A percentile compares a stretch with the other conserved stretches of the same genome.
Conservation (phyloP, 73 alveolate species). For the Paramecium pentaurelia region DNA sequence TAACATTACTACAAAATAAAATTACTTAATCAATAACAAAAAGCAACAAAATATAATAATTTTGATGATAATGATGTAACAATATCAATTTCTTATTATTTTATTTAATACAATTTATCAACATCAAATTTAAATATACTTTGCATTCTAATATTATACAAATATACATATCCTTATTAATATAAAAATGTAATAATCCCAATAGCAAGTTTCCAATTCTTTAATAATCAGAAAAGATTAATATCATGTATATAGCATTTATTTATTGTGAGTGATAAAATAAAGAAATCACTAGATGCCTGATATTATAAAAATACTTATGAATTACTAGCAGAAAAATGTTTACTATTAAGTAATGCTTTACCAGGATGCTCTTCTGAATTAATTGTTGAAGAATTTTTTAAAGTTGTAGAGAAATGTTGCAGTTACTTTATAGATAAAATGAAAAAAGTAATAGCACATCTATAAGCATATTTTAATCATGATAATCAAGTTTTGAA, state of each 20-base stretch:
- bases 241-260: not conserved
- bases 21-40: not conserved
- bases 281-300: not conserved
- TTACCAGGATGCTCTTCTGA: constrained; percentile 52
- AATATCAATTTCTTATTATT: no score
- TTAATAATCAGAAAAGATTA: not conserved
- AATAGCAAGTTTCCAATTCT: not conserved
- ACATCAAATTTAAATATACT: not conserved
- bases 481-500: not conserved
- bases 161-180: not conserved
- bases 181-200: not conserved
- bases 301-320: not conserved
- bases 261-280: not conserved
- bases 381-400: constrained; percentile 12
- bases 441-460: not conserved
- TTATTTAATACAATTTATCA: not conserved
- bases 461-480: not conserved
- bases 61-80: no score
- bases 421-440: not conserved
- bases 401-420: not conserved
- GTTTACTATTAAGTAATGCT: not conserved
- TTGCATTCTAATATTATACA: no score
- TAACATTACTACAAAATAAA: not conserved
- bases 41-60: not conserved
- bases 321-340: not conserved